Evolutionary conservation across 306 rosid species (phyloP), one percentile per base, ranked within the genome.

Genomic region (Crotalaria pallida): DNA sequence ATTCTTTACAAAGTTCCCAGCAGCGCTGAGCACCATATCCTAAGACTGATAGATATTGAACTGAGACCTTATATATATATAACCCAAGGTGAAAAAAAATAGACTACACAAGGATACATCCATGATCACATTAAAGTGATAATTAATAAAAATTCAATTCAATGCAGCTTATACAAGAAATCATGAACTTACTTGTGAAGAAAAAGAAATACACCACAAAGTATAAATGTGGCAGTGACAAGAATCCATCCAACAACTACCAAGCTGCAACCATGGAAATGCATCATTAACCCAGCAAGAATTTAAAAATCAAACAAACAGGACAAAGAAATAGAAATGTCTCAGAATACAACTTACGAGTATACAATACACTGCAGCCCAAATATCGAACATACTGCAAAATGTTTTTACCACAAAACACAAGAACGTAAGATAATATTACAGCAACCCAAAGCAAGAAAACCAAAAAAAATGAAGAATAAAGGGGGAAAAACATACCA

Each of bases 331-430:
- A 21, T 11, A 65, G 4, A 52, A 7, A 44, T 1, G 12, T 8
- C 11, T 26, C 43, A 45, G 44, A 64, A 58, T 71, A 62, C 34
- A 69, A 87, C 98, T 86, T 79, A 93, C 98, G 78, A 84, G 84
- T 90, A 87, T 40, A 93, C 98, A 41, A 88, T 89, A 44, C 73
- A 61, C 69, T 83, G 88, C 84, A 93, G 51, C 18, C 97, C 97
- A 41, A 90, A 75, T 34, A 93, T 52, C 17, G 98, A 93, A 58
- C 90, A 90, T 33, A 90, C 97, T 93, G 90, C 82, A 72, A 29
- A 26, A 56, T 47, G 29, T 31, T 22, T 45, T 11, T 3, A 73
- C 1, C 73, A 57, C 74, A 68, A 71, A 58, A 21, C 44, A 60
- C 67, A 43, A 31, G 5, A 36, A 43, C 38, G 58, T 72, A 18